Evolutionary conservation across 1,284 basidiomycete genomes (phyloP).

Genomic region (Inonotus hispidus): DNA sequence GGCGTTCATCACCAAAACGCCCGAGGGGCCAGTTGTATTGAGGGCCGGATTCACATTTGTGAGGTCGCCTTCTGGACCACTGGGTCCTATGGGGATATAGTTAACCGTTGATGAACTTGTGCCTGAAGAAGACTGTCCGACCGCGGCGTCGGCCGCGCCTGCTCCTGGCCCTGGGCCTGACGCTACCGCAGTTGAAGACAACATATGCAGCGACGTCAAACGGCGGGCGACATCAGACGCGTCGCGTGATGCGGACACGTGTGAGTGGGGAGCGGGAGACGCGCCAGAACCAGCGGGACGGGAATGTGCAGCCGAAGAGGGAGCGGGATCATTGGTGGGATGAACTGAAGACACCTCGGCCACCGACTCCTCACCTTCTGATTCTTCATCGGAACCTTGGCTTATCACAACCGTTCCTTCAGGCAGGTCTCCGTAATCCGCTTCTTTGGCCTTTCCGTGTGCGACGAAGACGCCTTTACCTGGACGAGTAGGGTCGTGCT

Average conservation of each 20-base stretch:
- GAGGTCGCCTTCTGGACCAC: constrained; percentile 26
- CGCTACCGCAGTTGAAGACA: constrained; percentile 18
- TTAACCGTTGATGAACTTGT: constrained; percentile 41
- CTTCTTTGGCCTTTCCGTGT: constrained; percentile 42
- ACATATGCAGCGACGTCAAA: constrained; percentile 20
- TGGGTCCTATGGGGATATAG: constrained; percentile 41
- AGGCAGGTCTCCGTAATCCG: constrained; percentile 54
- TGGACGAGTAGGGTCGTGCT: constrained; percentile 68
- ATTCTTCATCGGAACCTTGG: constrained; percentile 38
- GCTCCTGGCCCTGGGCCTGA: constrained; percentile 18
- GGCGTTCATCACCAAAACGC: constrained; percentile 71
- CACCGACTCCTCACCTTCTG: constrained; percentile 46
- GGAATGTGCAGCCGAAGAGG: constrained; percentile 27
- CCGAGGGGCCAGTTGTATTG: constrained; percentile 33
- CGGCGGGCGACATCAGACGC: constrained; percentile 12
- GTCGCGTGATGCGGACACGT: neutral
- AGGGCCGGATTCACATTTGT: constrained; percentile 61
- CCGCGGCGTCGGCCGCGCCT: constrained; percentile 7
- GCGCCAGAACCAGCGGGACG: constrained; percentile 16
- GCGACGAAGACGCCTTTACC: constrained; percentile 84
- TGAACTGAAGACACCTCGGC: constrained; percentile 26
- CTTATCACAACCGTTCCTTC: constrained; percentile 52
- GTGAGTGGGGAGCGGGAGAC: constrained; percentile 1
- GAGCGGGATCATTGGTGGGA: constrained; percentile 24
- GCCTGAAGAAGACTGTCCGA: constrained; percentile 6